Evolutionary conservation across 1,284 basidiomycete species (phyloP), one percentile per base, ranked within the genome.

Genomic region (Heterobasidion parviporum): DNA sequence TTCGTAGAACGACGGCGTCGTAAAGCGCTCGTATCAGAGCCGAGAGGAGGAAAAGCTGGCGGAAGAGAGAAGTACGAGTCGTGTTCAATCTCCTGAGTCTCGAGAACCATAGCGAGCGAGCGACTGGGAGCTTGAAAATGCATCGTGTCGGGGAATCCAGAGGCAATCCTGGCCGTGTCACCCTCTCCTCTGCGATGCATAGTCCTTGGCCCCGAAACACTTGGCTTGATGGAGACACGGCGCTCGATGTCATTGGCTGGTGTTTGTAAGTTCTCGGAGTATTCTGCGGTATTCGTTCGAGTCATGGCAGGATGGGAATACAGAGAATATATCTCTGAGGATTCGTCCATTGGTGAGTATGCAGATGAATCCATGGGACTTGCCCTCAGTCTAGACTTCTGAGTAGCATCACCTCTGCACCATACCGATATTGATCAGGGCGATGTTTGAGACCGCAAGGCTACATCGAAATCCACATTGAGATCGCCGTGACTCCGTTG

Each of bases 51-150:
- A 6, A 26, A 9, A 8, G n/a, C 12, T 20, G 53, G n/a, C 1
- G 65, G 65, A 16, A 63, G 50, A 10, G 68, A 64, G 53, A 69
- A 68, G 57, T 70, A 68, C 12, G 67, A 61, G 8, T 62, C 66
- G 38, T 62, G 52, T 8, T 60, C 57, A 43, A 60, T 55, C 38
- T 59, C 56, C 36, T 55, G 54, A 8, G 41, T 52, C n/a, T 45
- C 55, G 33, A 58, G 54, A 38, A 61, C 56, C 33, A 44, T 12
- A n/a, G 36, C 48, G 14, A 56, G 53, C 20, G 38, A 9, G 4
- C 46, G 36, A 41, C 57, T 54, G 43, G 50, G 43, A 43, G 58
- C 54, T 33, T 41, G 54, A 15, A 43, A 52, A 16, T 35, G 15
- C 10, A 35, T 36, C 10, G 54, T 26, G 38, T 41, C 45, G 15